phyloP scores from a whole-genome alignment of 2,329 filamentous ascomycete genomes.

The Madurella fahalii region DNA sequence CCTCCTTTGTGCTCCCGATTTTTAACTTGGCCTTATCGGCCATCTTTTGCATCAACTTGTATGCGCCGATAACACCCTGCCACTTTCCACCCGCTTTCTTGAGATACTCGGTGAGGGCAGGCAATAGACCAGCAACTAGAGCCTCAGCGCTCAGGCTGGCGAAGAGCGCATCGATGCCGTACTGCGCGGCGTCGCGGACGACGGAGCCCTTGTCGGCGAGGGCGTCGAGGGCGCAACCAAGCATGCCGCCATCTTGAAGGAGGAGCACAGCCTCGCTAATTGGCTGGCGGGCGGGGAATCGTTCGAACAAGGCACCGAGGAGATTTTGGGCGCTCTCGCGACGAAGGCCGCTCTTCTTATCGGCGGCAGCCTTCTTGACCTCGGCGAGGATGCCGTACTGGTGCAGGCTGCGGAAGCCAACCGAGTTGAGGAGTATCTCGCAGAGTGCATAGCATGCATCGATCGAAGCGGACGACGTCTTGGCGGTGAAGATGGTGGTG shows the following conservation, averaged over 20 bases:
- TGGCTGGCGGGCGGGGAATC: slow-evolving; percentile 72
- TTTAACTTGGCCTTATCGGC: slow-evolving; percentile 90
- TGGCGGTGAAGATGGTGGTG: slow-evolving; percentile 63
- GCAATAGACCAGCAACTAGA: slow-evolving; percentile 76
- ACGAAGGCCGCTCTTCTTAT: slow-evolving; percentile 87
- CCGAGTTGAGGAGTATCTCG: slow-evolving; percentile 51
- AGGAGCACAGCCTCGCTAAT: slow-evolving; percentile 78
- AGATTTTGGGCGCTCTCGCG: slow-evolving; percentile 94
- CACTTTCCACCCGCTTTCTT: slow-evolving; percentile 86
- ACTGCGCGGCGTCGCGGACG: slow-evolving; percentile 87
- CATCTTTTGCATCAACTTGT: slow-evolving; percentile 83
- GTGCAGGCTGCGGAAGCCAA: slow-evolving; percentile 50
- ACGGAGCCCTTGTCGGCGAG: slow-evolving; percentile 86
- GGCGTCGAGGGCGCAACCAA: slow-evolving; percentile 73
- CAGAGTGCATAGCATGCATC: slow-evolving; percentile 60
- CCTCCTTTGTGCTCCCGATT: slow-evolving; percentile 71
- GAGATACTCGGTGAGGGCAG: slow-evolving; percentile 70
- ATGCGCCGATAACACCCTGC: slow-evolving; percentile 90
- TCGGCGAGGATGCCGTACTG: slow-evolving; percentile 53
- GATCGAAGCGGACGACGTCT: slow-evolving; percentile 65
- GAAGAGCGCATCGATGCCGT: slow-evolving; percentile 88
- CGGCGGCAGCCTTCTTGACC: slow-evolving; percentile 69
- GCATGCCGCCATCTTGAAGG: slow-evolving; percentile 70
- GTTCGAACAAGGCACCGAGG: slow-evolving; percentile 88
- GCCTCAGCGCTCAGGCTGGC: slow-evolving; percentile 74